These are phyloP conservation scores for Rhizopus delemar DNA, from an alignment of 371 early-diverging fungal genomes.

Conservation along the genomic window DNA sequence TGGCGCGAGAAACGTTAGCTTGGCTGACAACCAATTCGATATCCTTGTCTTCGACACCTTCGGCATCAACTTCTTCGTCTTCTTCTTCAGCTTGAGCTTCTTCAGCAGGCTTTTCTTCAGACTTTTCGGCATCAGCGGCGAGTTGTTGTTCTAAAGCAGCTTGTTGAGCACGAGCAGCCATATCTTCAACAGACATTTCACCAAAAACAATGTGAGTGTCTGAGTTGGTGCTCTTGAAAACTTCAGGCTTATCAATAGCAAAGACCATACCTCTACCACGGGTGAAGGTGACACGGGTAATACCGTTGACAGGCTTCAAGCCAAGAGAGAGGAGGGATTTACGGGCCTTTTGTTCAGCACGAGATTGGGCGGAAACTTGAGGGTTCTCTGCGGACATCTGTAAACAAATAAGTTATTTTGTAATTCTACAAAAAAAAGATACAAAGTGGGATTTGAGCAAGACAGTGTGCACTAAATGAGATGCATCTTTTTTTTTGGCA, in stretches of 20 bases:
- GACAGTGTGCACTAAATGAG: background rate
- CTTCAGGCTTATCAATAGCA: conserved; percentile 88
- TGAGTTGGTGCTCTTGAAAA: conserved; percentile 86
- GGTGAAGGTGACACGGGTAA: conserved; percentile 90
- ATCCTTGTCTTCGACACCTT: conserved; percentile 88
- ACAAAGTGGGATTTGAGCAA: background rate
- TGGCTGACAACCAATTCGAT: conserved; percentile 92
- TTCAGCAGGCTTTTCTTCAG: conserved; percentile 50
- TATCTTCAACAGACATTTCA: conserved; percentile 89
- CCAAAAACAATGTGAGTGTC: conserved; percentile 97
- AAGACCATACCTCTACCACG: conserved; percentile 85
- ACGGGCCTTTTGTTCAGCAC: conserved; percentile 94
- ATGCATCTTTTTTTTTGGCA: background rate
- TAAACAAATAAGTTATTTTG: background rate
- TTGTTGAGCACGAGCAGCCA: conserved; percentile 73
- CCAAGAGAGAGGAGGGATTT: conserved; percentile 94
- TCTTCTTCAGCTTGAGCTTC: conserved; percentile 55
- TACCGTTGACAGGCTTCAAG: conserved; percentile 83
- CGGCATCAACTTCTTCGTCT: conserved; percentile 63
- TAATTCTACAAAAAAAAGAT: background rate
- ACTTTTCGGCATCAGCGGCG: conserved; percentile 56
- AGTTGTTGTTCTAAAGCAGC: conserved; percentile 64
- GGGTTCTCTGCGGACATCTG: conserved; percentile 29
- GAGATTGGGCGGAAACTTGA: conserved; percentile 62
- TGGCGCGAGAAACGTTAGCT: conserved; percentile 83